phyloP scores from a whole-genome alignment of 768 basidiomycete genomes.

The Lanmaoa pseudosensibilis region DNA sequence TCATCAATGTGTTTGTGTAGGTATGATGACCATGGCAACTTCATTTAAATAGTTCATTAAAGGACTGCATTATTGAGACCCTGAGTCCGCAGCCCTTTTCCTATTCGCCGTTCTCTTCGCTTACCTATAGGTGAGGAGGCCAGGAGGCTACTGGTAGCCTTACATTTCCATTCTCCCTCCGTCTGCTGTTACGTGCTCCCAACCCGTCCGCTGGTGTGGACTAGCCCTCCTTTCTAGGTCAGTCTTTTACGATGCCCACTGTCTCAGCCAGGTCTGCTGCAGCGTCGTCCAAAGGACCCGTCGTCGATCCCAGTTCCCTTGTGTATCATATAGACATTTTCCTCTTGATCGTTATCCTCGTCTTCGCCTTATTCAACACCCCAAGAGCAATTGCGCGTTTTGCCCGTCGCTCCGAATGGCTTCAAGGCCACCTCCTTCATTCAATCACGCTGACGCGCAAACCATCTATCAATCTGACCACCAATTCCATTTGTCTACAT shows the following conservation, averaged over 20 bases:
- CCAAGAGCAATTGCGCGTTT: slow-evolving; percentile 55
- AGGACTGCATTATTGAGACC: neutral
- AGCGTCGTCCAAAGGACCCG: neutral
- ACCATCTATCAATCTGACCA: slow-evolving; percentile 13
- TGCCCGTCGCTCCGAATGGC: slow-evolving; percentile 50
- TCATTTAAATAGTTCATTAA: neutral
- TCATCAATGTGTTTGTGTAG: neutral
- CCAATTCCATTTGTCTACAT: slow-evolving; percentile 12
- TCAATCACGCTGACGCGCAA: slow-evolving; percentile 5
- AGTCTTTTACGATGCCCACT: slow-evolving; percentile 19
- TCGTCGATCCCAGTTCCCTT: slow-evolving; percentile 14
- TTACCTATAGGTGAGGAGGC: neutral
- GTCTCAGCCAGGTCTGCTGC: neutral
- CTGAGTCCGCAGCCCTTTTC: neutral
- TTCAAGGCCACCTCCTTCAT: slow-evolving; percentile 48
- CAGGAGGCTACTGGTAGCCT: neutral
- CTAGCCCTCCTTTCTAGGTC: slow-evolving; percentile 5
- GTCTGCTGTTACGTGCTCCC: neutral
- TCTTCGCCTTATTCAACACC: slow-evolving; percentile 42
- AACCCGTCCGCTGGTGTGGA: slow-evolving; percentile 7
- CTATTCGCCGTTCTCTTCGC: neutral
- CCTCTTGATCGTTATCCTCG: slow-evolving; percentile 41
- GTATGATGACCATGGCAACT: slow-evolving; percentile 7
- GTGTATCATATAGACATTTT: slow-evolving; percentile 46
- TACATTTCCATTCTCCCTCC: neutral